phyloP scores from a whole-genome alignment of 75 land plant genomes.

The Pinus albicaulis region DNA sequence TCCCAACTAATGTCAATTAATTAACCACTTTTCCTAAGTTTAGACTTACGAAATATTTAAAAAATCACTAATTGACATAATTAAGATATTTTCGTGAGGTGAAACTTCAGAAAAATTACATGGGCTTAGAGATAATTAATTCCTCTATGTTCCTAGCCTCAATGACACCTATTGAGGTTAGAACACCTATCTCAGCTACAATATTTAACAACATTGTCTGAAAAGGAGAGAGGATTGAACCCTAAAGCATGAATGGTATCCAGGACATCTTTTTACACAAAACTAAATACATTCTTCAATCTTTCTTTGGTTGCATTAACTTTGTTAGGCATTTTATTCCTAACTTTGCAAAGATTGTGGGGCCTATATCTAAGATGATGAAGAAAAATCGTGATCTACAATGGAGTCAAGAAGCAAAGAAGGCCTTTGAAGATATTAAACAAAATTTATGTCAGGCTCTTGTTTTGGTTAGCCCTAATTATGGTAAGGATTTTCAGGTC shows the following conservation, averaged over 20 bases:
- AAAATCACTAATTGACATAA: no score
- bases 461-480: background rate
- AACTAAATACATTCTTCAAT: background rate
- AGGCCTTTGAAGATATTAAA: background rate
- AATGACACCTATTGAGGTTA: no score
- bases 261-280: background rate
- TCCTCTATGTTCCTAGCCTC: no score
- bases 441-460: background rate
- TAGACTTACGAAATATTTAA: no score
- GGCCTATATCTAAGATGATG: background rate
- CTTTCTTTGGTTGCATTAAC: background rate
- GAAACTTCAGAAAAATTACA: no score
- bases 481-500: background rate
- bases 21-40: no score
- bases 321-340: background rate
- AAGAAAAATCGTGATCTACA: background rate
- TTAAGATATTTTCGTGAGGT: no score
- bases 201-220: no score
- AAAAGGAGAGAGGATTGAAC: no score
- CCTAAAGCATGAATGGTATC: background rate
- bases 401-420: background rate
- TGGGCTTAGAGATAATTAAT: no score
- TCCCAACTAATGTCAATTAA: no score
- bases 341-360: background rate
- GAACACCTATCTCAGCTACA: no score